Evolutionary conservation across 1,284 basidiomycete genomes (phyloP).

Genomic region (Thelephora terrestris): DNA sequence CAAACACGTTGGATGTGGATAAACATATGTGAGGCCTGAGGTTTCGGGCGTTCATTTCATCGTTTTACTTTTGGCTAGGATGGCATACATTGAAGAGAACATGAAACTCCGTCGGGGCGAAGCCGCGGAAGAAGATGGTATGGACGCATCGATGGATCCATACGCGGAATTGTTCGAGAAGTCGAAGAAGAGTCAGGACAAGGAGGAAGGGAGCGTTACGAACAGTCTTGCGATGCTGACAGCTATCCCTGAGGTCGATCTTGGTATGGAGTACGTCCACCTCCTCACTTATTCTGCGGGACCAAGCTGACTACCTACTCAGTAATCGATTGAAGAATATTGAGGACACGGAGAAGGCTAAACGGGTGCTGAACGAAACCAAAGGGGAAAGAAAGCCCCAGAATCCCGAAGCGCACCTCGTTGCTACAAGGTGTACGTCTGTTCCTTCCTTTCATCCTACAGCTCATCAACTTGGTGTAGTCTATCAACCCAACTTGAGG

Average conservation of each 20-base stretch:
- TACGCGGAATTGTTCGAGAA: constrained; percentile 80
- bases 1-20: constrained; percentile 91
- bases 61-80: constrained; percentile 43
- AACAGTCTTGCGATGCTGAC: constrained; percentile 92
- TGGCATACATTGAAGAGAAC: constrained; percentile 95
- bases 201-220: constrained; percentile 88
- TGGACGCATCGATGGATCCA: constrained; percentile 47
- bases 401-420: constrained; percentile 70
- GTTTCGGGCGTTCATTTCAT: constrained; percentile 3
- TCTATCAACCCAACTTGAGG: constrained; percentile 72
- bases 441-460: neutral
- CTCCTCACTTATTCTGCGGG: neutral
- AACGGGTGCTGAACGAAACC: constrained; percentile 72
- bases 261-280: constrained; percentile 90
- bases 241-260: constrained; percentile 92
- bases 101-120: constrained; percentile 67
- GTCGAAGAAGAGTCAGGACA: constrained; percentile 52
- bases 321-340: constrained; percentile 90
- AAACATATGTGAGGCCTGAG: constrained; percentile 78
- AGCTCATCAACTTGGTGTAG: constrained; percentile 28
- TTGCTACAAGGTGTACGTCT: constrained; percentile 72
- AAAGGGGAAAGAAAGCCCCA: constrained; percentile 43
- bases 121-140: constrained; percentile 34
- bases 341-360: constrained; percentile 93
- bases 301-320: neutral